A percentile compares a stretch with the other conserved stretches of the same genome.
phyloP scores from a whole-genome alignment of 148 eudicot genomes.

The Heliamphora exappendiculata region DNA sequence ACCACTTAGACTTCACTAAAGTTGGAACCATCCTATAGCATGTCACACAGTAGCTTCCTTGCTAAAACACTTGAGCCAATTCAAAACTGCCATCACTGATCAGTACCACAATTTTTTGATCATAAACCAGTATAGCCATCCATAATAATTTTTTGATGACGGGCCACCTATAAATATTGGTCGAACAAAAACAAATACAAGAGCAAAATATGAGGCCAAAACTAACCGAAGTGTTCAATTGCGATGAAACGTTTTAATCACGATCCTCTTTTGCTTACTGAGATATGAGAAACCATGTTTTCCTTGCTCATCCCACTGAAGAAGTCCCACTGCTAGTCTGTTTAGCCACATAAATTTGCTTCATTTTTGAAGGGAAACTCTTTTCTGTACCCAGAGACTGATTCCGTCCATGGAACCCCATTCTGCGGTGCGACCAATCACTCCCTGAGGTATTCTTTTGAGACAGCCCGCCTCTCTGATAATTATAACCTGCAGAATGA shows the following conservation, averaged over 20 bases:
- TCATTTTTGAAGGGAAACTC: slow-evolving; percentile 50
- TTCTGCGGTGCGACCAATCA: slow-evolving; percentile 67
- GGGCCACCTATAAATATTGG: slow-evolving; percentile 4
- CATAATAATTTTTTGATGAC: no score
- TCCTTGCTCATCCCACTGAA: slow-evolving; percentile 23
- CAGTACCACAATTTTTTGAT: background rate
- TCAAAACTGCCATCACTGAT: slow-evolving; percentile 11
- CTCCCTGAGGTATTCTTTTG: slow-evolving; percentile 46
- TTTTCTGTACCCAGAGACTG: slow-evolving; percentile 55
- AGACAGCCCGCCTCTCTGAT: slow-evolving; percentile 45
- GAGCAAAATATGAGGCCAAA: background rate
- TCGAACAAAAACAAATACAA: background rate
- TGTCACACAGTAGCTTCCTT: background rate
- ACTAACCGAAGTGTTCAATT: background rate
- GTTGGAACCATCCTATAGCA: background rate
- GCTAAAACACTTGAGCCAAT: background rate
- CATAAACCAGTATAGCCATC: slow-evolving; percentile 4
- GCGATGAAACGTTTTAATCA: background rate
- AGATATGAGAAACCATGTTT: background rate
- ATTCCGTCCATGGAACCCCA: slow-evolving; percentile 75
- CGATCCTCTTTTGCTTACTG: background rate
- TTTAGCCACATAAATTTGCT: slow-evolving; percentile 90
- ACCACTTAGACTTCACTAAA: background rate
- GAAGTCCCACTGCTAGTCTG: slow-evolving; percentile 47
- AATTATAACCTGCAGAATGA: slow-evolving; percentile 30